phyloP scores from a whole-genome alignment of 1,284 basidiomycete species.

The Porogramme epimiltina region DNA sequence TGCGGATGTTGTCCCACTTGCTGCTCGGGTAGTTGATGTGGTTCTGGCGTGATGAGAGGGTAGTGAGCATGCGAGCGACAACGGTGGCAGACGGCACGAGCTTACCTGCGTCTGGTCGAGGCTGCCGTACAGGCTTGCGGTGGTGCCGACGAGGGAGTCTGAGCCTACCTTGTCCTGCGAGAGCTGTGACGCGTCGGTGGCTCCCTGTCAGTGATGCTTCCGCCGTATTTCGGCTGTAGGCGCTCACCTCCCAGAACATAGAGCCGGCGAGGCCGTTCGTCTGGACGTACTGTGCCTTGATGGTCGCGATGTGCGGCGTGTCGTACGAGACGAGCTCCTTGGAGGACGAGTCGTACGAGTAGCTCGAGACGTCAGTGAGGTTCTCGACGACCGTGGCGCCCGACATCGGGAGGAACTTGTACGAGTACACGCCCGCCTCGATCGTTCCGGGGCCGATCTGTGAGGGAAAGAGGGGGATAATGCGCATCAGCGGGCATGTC shows the following conservation, averaged over 20 bases:
- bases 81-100: conserved; percentile 24
- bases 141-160: conserved; percentile 57
- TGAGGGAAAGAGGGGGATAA: not conserved
- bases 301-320: conserved; percentile 66
- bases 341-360: conserved; percentile 71
- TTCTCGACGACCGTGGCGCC: conserved; percentile 71
- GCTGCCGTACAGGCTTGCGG: conserved; percentile 46
- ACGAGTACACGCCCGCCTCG: conserved; percentile 74
- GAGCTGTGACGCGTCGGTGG: conserved; percentile 43
- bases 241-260: conserved; percentile 80
- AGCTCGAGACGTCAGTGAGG: conserved; percentile 72
- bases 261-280: conserved; percentile 67
- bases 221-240: not conserved
- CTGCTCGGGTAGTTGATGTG: conserved; percentile 70
- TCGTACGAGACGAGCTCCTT: conserved; percentile 81
- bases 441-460: conserved; percentile 77
- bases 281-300: conserved; percentile 80
- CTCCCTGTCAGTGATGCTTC: too few relatives aligned
- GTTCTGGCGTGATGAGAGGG: too few relatives aligned
- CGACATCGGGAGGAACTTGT: conserved; percentile 70
- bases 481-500: not conserved
- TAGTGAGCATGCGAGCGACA: conserved; percentile 7
- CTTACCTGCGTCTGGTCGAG: conserved; percentile 65
- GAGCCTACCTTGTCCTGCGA: conserved; percentile 63
- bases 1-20: conserved; percentile 69